Evolutionary conservation across 768 basidiomycete species (phyloP), one percentile per base, ranked within the genome.

Genomic region (Podaxis pistillaris): DNA sequence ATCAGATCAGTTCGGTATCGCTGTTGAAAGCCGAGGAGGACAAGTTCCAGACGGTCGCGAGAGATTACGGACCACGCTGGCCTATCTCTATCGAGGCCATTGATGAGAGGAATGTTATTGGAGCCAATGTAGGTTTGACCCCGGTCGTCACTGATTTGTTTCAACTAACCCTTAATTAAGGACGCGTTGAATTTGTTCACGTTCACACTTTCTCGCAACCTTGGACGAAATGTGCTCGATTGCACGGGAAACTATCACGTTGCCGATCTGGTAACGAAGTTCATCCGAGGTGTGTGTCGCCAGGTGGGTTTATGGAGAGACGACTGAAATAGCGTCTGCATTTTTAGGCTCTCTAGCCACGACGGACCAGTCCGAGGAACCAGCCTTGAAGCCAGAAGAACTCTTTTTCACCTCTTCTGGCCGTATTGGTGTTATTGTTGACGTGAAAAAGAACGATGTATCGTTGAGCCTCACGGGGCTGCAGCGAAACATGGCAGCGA

Each of bases 331-430:
- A 46, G 4, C 49, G 11, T 26, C n/a, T 4, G 2, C 41, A 6
- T 15, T 49, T 22, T 22, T 60, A 91, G 92, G 91, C 6, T 79
- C 83, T 0, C 71, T 93, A 49, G 72, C 78, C 9, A 74, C 81
- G 0, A 71, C 75, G 4, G 81, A 87, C 37, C 65, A 76, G 4
- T 75, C 81, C 7, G 73, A 75, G 1, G 77, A 78, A 57, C 63
- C 74, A 4, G 66, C 74, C 0, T 75, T 90, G 41, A 69, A 75
- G 28, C 81, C 91, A 0, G 84, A 84, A 54, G 85, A 89, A 26
- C 63, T 94, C 30, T 93, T 89, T 72, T 87, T 90, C 74, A 90
- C 94, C 1, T 81, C 89, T 1, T 84, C 88, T 2, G 94, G 94
- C 4, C 83, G 88, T 33, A 90, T 97, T 59, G 90, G 93, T 12